Evolutionary conservation across 2,329 filamentous ascomycete species (phyloP).

Genomic region (Gnomoniopsis sp.): DNA sequence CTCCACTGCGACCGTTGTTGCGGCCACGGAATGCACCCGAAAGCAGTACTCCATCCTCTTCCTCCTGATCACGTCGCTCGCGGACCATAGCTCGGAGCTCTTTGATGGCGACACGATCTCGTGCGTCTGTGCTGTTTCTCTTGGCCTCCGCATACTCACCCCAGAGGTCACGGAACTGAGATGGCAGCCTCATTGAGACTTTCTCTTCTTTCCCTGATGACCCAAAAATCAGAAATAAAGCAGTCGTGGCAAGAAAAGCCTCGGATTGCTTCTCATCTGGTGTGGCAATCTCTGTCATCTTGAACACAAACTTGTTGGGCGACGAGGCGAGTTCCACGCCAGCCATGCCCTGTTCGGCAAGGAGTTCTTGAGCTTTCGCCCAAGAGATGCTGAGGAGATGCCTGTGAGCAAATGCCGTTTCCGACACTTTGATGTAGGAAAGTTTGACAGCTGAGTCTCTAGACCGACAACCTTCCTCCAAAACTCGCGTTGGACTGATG

Average conservation of each 20-base stretch:
- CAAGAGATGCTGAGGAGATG: constrained; percentile 73
- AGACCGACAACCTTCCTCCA: constrained; percentile 86
- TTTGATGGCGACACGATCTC: constrained; percentile 67
- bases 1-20: constrained; percentile 40
- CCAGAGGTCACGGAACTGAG: constrained; percentile 83
- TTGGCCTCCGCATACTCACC: constrained; percentile 69
- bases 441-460: constrained; percentile 70
- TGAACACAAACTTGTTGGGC: constrained; percentile 58
- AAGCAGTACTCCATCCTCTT: constrained; percentile 72
- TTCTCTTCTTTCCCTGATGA: constrained; percentile 83
- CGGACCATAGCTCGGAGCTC: constrained; percentile 69
- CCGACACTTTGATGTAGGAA: constrained; percentile 66
- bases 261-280: constrained; percentile 80
- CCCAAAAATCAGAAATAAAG: constrained; percentile 77
- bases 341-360: constrained; percentile 31
- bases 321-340: constrained; percentile 44
- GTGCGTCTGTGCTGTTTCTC: constrained; percentile 66
- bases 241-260: constrained; percentile 76
- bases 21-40: constrained; percentile 72
- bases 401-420: constrained; percentile 70
- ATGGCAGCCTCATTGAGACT: constrained; percentile 71
- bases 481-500: constrained; percentile 67
- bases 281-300: constrained; percentile 72
- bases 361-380: constrained; percentile 67
- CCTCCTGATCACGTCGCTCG: constrained; percentile 63